phyloP scores from a whole-genome alignment of 306 rosid genomes.

The Lotus japonicus region DNA sequence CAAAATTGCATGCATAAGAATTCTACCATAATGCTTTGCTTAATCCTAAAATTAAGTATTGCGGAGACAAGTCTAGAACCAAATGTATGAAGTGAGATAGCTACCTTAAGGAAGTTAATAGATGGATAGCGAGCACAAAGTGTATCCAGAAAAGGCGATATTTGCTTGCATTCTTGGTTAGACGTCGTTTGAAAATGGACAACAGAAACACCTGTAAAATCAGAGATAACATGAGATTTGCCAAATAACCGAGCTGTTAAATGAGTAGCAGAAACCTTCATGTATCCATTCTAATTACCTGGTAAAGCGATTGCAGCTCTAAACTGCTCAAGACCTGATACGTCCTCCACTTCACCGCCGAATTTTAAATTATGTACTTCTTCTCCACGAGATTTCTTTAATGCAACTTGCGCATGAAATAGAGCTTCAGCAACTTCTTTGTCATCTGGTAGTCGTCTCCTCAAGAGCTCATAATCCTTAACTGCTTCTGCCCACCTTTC shows the following conservation, averaged over 20 bases:
- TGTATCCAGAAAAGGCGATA: constrained; percentile 51
- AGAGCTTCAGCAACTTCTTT: constrained; percentile 72
- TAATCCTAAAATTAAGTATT: no score
- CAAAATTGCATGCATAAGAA: neutral
- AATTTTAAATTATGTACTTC: constrained; percentile 65
- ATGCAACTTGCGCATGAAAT: constrained; percentile 62
- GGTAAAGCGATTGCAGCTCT: constrained; percentile 54
- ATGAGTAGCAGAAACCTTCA: neutral
- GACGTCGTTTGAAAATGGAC: constrained; percentile 70
- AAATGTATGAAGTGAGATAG: constrained; percentile 11
- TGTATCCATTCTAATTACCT: constrained; percentile 31
- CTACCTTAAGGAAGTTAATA: constrained; percentile 70
- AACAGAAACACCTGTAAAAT: constrained; percentile 53
- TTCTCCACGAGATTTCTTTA: constrained; percentile 72
- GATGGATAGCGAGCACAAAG: constrained; percentile 68
- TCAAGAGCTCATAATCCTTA: constrained; percentile 55
- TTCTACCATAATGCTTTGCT: no score
- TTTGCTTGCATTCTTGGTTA: constrained; percentile 52
- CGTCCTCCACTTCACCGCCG: constrained; percentile 74
- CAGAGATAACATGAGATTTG: neutral
- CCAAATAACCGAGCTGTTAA: neutral
- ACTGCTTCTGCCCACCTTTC: constrained; percentile 77
- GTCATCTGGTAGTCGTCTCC: constrained; percentile 58
- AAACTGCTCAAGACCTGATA: constrained; percentile 59
- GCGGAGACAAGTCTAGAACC: no score